Conservation (phyloP, 2,329 filamentous ascomycete genomes). For the Fusarium sp. region DNA sequence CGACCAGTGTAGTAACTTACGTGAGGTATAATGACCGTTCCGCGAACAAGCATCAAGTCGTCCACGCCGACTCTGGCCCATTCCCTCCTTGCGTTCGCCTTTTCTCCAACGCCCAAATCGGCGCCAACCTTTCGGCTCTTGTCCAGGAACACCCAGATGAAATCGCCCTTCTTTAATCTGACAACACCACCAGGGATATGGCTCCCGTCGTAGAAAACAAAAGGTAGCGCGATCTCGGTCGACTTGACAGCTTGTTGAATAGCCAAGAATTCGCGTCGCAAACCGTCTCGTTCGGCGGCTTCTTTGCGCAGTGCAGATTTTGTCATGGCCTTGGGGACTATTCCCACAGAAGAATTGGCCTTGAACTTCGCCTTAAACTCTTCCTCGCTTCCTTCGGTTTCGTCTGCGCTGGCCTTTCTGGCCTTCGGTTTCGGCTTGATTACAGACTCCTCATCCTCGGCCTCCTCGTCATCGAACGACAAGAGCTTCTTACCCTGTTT, state of each 20-base stretch:
- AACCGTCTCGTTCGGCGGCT: slow-evolving; percentile 80
- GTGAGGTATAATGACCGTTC: slow-evolving; percentile 92
- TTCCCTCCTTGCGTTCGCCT: slow-evolving; percentile 75
- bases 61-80: slow-evolving; percentile 97
- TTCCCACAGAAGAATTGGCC: slow-evolving; percentile 70
- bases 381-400: slow-evolving; percentile 48
- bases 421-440: slow-evolving; percentile 49
- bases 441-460: slow-evolving; percentile 63
- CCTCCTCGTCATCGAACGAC: slow-evolving; percentile 80
- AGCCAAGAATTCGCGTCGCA: slow-evolving; percentile 84
- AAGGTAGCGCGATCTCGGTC: slow-evolving; percentile 90
- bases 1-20: slow-evolving; percentile 66
- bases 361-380: slow-evolving; percentile 63
- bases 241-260: slow-evolving; percentile 89
- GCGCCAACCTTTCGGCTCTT: slow-evolving; percentile 91
- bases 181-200: slow-evolving; percentile 88
- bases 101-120: slow-evolving; percentile 79
- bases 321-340: slow-evolving; percentile 76
- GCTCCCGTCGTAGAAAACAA: slow-evolving; percentile 96
- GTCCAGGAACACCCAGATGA: slow-evolving; percentile 93
- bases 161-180: slow-evolving; percentile 92
- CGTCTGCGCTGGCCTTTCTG: slow-evolving; percentile 54
- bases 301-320: slow-evolving; percentile 85
- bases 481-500: slow-evolving; percentile 63
- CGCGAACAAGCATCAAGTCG: slow-evolving; percentile 92